A percentile compares a stretch with the other conserved stretches of the same genome.
These are phyloP conservation scores for Penstemon davidsonii DNA, from an alignment of 257 asterid genomes.

Conservation along the genomic window DNA sequence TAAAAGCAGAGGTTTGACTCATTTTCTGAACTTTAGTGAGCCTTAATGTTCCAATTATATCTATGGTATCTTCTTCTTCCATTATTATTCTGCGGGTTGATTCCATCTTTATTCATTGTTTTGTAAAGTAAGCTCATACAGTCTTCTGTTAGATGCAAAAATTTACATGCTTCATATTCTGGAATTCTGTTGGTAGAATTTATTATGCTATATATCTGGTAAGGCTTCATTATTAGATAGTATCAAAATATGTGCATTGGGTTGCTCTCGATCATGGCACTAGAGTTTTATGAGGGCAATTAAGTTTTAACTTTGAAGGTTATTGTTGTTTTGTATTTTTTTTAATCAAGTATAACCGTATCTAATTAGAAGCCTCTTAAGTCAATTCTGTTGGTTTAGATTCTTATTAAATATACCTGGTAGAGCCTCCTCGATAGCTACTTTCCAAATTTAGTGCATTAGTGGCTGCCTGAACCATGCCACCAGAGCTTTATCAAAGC, in stretches of 20 bases:
- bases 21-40: conserved; percentile 8
- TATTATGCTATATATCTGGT: not conserved
- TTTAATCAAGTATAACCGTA: too few relatives aligned
- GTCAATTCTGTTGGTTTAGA: not conserved
- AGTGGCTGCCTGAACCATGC: not conserved
- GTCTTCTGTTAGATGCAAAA: conserved; percentile 1
- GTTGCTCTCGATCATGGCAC: not conserved
- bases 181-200: conserved; percentile 4
- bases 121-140: conserved; percentile 2
- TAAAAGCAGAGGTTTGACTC: conserved; percentile 68
- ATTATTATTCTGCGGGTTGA: not conserved
- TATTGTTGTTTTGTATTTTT: not conserved
- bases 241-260: not conserved
- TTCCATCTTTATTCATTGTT: not conserved
- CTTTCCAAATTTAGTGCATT: not conserved
- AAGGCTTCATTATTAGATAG: not conserved
- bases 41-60: conserved; percentile 11
- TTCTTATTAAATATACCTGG: not conserved
- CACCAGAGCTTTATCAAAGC: not conserved
- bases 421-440: not conserved
- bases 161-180: not conserved
- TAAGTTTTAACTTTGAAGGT: not conserved
- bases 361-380: not conserved
- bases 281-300: conserved; percentile 2
- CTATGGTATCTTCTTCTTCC: not conserved